Percentiles rank a stretch among this genome's conserved stretches.
These are phyloP conservation scores for Debaryomyces hansenii DNA, from an alignment of 805 yeast species.

Conservation along the genomic window DNA sequence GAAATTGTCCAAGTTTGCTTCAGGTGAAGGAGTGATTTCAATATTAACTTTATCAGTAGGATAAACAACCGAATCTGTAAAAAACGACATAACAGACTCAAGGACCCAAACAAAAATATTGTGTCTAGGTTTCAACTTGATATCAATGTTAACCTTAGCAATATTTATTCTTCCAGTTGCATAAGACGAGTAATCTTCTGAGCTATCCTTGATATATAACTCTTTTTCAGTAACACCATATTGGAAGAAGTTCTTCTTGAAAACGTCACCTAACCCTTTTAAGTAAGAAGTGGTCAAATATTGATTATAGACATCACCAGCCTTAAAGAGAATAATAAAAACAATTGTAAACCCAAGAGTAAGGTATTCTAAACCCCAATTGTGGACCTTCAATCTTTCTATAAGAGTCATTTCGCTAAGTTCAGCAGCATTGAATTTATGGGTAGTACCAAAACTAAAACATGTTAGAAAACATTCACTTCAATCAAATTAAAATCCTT, in stretches of 20 bases:
- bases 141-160: conserved; percentile 56
- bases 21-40: conserved; percentile 54
- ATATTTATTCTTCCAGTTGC: conserved; percentile 89
- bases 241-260: conserved; percentile 71
- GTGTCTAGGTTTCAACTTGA: conserved; percentile 76
- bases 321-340: conserved; percentile 50
- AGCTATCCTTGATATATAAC: conserved; percentile 59
- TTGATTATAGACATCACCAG: conserved; percentile 63
- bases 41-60: conserved; percentile 62
- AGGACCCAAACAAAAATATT: conserved; percentile 66
- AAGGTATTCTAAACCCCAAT: conserved; percentile 75
- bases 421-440: conserved; percentile 45
- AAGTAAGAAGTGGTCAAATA: conserved; percentile 55
- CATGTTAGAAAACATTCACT: no score
- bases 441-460: no score
- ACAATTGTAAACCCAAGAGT: conserved; percentile 51
- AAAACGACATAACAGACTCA: conserved; percentile 61
- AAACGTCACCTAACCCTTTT: conserved; percentile 47
- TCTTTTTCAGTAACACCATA: conserved; percentile 58
- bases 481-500: neutral
- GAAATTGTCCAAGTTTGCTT: conserved; percentile 61
- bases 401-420: conserved; percentile 57
- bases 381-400: conserved; percentile 58
- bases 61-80: conserved; percentile 55
- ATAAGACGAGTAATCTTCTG: conserved; percentile 65